Base-by-base conservation (phyloP, 2,329 filamentous ascomycete genomes). In the Ceratocystis harringtonii region DNA sequence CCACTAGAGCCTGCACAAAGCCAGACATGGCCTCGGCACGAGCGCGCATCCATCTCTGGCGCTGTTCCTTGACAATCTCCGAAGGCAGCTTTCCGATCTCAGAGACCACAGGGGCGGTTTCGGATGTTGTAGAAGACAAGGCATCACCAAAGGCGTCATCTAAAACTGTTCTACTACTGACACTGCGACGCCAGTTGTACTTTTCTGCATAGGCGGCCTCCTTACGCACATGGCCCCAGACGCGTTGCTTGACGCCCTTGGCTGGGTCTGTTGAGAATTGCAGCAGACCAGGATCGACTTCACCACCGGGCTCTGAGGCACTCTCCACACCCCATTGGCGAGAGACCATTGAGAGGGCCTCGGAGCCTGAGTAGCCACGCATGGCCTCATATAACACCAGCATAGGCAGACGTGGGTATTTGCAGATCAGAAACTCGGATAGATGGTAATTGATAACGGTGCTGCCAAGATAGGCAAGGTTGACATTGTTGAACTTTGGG, bases 311-410 rank as follows among this genome's bases (percentile, higher is more conserved):
- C 22, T 85, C 87, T 10, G 88, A 89, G n/a, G 90, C 92, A 55
- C 80, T 77, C 74, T 97, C 92, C 17, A 97, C 85, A 76, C 94
- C 94, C 94, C 94, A 99, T 77, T 94, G 88, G 68, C 81, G 79
- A 17, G 89, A 84, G 69, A 97, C 82, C 22, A 85, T 79, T 63
- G 86, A 79, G 60, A 97, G 80, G 0, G 92, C 85, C 69, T 85
- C 83, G 5, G 84, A 81, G 3, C 94, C 94, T 60, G 86, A 82
- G 74, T 90, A 97, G 60, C 89, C 91, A 71, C 88, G 86, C 78
- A 95, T 86, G 41, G 90, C 88, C 64, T 91, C 85, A 76, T 90
- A 95, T 63, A 96, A 78, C 66, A 99, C 87, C n/a, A 82, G 77
- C 81, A 94, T 88, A 64, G 94, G 94, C 65, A 99, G 81, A 62